These are phyloP conservation scores for Alliaria petiolata DNA, from an alignment of 345 rosid genomes.

Conservation along the genomic window DNA sequence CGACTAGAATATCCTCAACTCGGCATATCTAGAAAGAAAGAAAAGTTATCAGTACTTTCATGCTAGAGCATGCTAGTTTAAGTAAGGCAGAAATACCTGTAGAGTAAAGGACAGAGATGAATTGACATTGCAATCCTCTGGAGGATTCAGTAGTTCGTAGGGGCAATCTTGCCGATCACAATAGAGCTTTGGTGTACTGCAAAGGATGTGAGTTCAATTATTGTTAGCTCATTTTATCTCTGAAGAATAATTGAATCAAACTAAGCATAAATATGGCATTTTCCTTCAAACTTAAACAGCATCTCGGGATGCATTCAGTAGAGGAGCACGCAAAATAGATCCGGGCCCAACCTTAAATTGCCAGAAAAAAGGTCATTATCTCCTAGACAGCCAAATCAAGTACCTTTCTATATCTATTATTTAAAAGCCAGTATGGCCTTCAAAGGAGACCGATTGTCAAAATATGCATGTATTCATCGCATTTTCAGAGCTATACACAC, in stretches of 20 bases:
- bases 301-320: constrained; percentile 73
- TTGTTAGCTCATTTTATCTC: not conserved
- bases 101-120: constrained; percentile 91
- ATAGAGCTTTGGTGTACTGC: constrained; percentile 82
- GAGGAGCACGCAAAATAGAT: constrained; percentile 88
- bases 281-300: constrained; percentile 61
- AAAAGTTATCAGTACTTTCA: constrained; percentile 27
- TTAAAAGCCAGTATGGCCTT: not conserved
- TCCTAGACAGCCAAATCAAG: constrained; percentile 5
- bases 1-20: constrained; percentile 88
- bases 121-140: constrained; percentile 99
- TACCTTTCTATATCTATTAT: not conserved
- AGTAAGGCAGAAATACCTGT: constrained; percentile 55
- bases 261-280: constrained; percentile 8
- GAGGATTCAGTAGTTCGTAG: constrained; percentile 77
- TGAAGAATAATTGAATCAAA: not conserved
- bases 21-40: constrained; percentile 71
- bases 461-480: not conserved
- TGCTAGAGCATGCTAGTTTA: constrained; percentile 1
- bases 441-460: not conserved
- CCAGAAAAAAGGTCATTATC: constrained; percentile 12
- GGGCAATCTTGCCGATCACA: constrained; percentile 86
- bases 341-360: constrained; percentile 84
- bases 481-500: constrained; percentile 12
- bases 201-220: constrained; percentile 20